A percentile compares a stretch with the other conserved stretches of the same genome.
phyloP scores from a whole-genome alignment of 352 stramenopile genomes.

The Pythium phragmitis region DNA sequence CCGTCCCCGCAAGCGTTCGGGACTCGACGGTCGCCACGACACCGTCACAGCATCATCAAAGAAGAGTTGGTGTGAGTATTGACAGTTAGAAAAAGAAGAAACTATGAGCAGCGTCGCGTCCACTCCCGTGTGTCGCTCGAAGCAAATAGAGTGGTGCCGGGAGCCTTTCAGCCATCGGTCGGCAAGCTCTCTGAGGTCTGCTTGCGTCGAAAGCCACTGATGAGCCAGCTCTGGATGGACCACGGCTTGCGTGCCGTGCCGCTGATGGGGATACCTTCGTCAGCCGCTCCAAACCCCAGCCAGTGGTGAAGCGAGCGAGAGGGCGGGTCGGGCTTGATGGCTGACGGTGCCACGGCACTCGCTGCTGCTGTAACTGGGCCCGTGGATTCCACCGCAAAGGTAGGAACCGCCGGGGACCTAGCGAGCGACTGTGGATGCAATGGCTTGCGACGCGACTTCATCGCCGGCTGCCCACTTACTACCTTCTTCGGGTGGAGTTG shows the following conservation, averaged over 20 bases:
- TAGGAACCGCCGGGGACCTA: neutral
- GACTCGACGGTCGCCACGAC: conserved; percentile 15
- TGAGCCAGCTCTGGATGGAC: conserved; percentile 26
- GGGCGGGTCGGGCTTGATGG: neutral
- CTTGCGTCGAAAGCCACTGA: conserved; percentile 24
- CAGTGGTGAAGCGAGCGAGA: conserved; percentile 10
- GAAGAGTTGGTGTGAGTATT: conserved; percentile 20
- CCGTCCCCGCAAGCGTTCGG: neutral
- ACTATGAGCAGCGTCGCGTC: neutral
- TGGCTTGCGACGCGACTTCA: conserved; percentile 16
- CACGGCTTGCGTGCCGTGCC: conserved; percentile 9
- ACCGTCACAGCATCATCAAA: conserved; percentile 21
- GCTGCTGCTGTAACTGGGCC: too few relatives aligned
- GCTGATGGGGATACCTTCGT: conserved; percentile 8
- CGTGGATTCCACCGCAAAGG: too few relatives aligned
- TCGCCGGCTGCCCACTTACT: neutral
- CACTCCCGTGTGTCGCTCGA: neutral
- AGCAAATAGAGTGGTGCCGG: neutral
- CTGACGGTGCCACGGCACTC: neutral
- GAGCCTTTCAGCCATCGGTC: conserved; percentile 5
- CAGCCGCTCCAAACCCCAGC: conserved; percentile 22
- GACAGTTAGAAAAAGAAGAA: neutral
- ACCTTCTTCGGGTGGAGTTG: neutral
- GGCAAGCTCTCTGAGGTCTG: conserved; percentile 13
- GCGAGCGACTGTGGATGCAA: conserved; percentile 12